Evolutionary conservation across 345 rosid species (phyloP).

Genomic region (Eucalyptus rudis): DNA sequence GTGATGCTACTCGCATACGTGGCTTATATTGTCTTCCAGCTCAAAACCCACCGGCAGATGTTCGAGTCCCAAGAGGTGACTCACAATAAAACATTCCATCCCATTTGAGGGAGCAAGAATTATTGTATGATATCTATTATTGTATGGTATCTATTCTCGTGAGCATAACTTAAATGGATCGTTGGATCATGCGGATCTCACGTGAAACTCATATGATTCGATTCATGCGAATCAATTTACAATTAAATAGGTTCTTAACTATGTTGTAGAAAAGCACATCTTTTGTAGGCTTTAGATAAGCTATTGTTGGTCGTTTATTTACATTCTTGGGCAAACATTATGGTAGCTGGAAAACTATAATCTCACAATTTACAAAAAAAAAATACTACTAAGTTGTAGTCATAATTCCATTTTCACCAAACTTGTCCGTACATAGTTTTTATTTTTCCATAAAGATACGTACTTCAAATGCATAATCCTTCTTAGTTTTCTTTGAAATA

Average conservation of each 20-base stretch:
- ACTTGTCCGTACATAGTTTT: background rate
- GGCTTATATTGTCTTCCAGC: slow-evolving; percentile 78
- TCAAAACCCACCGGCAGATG: slow-evolving; percentile 56
- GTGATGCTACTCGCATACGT: slow-evolving; percentile 68
- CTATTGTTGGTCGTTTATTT: background rate
- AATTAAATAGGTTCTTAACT: background rate
- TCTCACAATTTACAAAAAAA: background rate
- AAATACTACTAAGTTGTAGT: background rate
- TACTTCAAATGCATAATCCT: background rate
- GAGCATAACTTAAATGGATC: background rate
- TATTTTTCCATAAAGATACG: background rate
- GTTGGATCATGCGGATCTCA: background rate
- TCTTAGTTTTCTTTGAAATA: background rate
- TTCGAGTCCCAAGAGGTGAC: slow-evolving; percentile 48
- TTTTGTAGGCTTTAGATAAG: background rate
- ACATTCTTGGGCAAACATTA: background rate
- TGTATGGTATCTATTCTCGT: background rate
- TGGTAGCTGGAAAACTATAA: background rate
- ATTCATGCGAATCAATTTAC: fast-evolving
- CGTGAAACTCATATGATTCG: background rate
- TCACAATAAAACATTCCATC: background rate
- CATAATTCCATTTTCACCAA: background rate
- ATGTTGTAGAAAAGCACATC: background rate
- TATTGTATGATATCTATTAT: background rate
- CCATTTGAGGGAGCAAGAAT: background rate